Conservation (phyloP, 2,329 filamentous ascomycete species). For the Berkeleyomyces basicola region DNA sequence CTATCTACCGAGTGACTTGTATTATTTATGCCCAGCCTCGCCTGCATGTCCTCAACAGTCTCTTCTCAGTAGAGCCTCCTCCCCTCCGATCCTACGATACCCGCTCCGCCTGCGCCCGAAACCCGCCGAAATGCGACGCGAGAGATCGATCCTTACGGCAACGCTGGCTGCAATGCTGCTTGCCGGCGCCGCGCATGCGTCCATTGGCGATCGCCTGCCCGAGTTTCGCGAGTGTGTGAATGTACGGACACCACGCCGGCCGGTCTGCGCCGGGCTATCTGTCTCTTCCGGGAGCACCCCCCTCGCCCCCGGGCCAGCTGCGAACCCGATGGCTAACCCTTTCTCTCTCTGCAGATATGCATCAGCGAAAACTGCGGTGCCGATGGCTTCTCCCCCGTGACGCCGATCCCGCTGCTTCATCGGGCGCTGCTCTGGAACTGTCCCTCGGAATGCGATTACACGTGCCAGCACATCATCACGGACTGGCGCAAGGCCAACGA, state of each 20-base stretch:
- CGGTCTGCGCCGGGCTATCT: too few species aligned
- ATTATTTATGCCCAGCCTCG: not conserved
- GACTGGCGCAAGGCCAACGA: conserved; percentile 47
- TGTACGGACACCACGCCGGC: conserved; percentile 30
- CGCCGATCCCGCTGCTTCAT: conserved; percentile 59
- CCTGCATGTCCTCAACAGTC: not conserved
- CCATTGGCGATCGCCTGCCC: conserved; percentile 65
- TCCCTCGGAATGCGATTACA: conserved; percentile 89
- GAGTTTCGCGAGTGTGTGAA: conserved; percentile 78
- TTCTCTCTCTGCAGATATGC: conserved; percentile 45
- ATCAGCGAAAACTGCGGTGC: conserved; percentile 59
- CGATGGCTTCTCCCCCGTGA: conserved; percentile 26
- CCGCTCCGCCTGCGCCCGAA: not conserved
- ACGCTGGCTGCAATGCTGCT: conserved; percentile 1
- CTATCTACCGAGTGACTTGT: not conserved
- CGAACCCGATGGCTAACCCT: not conserved
- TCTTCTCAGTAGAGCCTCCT: not conserved
- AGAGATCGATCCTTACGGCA: not conserved
- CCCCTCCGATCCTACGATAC: not conserved
- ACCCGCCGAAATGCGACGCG: conserved; percentile 1
- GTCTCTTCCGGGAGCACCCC: not conserved
- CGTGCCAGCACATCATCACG: conserved; percentile 89
- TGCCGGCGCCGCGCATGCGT: conserved; percentile 40
- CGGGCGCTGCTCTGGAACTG: conserved; percentile 87
- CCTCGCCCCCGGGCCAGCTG: not conserved